These are phyloP conservation scores for Globisporangium alternatum DNA, from an alignment of 352 stramenopile genomes.

Conservation along the genomic window DNA sequence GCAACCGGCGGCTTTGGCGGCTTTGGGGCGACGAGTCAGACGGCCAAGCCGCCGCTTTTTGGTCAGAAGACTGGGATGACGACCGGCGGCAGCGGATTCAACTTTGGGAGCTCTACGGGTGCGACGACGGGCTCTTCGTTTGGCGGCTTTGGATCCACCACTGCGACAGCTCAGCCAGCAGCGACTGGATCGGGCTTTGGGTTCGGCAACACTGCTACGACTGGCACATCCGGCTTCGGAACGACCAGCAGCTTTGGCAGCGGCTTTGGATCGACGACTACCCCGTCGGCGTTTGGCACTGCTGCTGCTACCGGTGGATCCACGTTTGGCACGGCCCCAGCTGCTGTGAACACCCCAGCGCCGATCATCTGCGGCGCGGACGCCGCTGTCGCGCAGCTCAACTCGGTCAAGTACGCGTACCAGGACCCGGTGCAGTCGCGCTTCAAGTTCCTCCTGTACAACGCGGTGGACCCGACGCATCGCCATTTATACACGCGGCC, in stretches of 20 bases:
- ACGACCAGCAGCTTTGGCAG: background rate
- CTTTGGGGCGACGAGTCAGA: constrained; percentile 24
- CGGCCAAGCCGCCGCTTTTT: constrained; percentile 50
- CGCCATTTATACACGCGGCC: constrained; percentile 76
- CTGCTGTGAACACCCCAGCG: constrained; percentile 39
- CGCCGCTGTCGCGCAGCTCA: constrained; percentile 74
- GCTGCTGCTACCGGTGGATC: constrained; percentile 21
- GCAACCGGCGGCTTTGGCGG: constrained; percentile 45
- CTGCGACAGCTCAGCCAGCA: constrained; percentile 3
- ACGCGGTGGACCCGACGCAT: constrained; percentile 81
- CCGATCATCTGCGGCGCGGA: constrained; percentile 76
- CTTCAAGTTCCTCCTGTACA: constrained; percentile 91
- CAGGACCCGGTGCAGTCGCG: constrained; percentile 79
- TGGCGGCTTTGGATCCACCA: constrained; percentile 27
- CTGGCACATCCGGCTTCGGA: background rate
- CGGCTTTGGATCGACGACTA: constrained; percentile 13
- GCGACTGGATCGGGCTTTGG: constrained; percentile 30
- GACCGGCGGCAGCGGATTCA: constrained; percentile 29
- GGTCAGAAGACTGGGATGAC: constrained; percentile 33
- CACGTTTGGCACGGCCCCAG: constrained; percentile 34
- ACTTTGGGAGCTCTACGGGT: constrained; percentile 22
- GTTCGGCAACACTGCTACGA: constrained; percentile 1
- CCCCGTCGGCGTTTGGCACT: constrained; percentile 27
- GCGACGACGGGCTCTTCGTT: constrained; percentile 21
- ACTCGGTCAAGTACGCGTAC: constrained; percentile 82